Base-by-base conservation (phyloP, 192 early-diverging fungal genomes). In the Geranomyces michiganensis region DNA sequence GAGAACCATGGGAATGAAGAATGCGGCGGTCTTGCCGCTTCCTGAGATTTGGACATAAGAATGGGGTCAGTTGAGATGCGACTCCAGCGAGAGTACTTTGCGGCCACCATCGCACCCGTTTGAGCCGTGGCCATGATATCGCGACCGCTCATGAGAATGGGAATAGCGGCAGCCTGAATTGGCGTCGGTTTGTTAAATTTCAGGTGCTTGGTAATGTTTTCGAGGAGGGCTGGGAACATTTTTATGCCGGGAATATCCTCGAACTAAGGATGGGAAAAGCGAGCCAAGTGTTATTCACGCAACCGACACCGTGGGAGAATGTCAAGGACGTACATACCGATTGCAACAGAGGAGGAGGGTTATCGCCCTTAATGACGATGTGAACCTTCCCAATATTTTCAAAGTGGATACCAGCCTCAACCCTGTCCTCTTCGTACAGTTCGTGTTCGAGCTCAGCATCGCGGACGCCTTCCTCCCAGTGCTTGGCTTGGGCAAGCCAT, bases 121-220 rank as follows among this genome's bases (percentile, higher is more conserved):
- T 96, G 94, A 21, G 94, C 93, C 13, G 92, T 90, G 15, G 91
- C 93, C 73, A 96, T 95, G 19, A 95, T 87, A 76, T 96, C 94
- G 10, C 71, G 69, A 10, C 76, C 71, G 22, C 36, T 29, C n/a
- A 62, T 24, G 29, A 81, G 65, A 31, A 82, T 79, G 49, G 80
- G 80, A 51, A 81, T 75, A 0, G 77, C 64, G 30, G 64, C 60
- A 4, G 36, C 45, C 70, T 96, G 94, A 53, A 96, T 92, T 1
- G 94, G 94, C 32, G 94, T 96, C 21, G 94, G 94, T 51, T 85
- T 88, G 26, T 84, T 83, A 81, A 93, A 96, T 60, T 85, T 79
- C 71, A 92, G 83, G 13, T 92, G 78, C 64, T 88, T 86, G 14
- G 21, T 14, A 72, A 95, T 93, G 86, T 94, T 96, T 74, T 84